Evolutionary conservation across 2,329 filamentous ascomycete genomes (phyloP), one percentile per base, ranked within the genome.

Genomic region (Podosphaera aphanis): DNA sequence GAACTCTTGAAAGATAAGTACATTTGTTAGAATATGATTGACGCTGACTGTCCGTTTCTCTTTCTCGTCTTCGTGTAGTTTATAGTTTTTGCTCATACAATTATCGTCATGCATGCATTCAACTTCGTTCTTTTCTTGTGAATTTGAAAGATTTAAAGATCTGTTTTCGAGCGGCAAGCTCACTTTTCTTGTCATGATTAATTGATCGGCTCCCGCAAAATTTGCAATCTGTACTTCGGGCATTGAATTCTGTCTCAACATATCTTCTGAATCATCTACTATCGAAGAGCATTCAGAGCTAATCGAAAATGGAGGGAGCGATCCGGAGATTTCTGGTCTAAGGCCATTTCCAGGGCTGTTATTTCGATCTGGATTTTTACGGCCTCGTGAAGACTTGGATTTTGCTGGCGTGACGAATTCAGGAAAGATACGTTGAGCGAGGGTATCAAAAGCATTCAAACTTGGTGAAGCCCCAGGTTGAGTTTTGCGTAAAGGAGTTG

Each of bases 1-100:
- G 57, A 90, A 90, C 31, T 81, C 79, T 59, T 90, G 83, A 47
- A 85, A 65, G 44, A 88, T 72, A 48, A 88, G 73, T 36, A 80
- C 73, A 58, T 88, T 90, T 5, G 82, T 88, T 50, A 90, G 64
- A 10, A 88, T 66, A 58, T 88, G 82, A 36, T 79, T 83, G 3
- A 90, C 72, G 6, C 77, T 83, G 6, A 75, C 77, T 49, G 46
- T 57, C 19, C 54, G 52, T 46, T 45, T 8, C 20, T 25, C 21
- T 16, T 33, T 46, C 27, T 46, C 45, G n/a, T 42, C 38, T 10
- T 47, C 46, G 44, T 57, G 57, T 48, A 63, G 64, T 60, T 45
- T 65, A 63, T 39, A 11, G 11, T 29, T 11, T 29, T 11, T 29
- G 11, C 25, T 29, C 11, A 11, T 6, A 29, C 11, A 5, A 11